These are phyloP conservation scores for Bonia amplexicaulis DNA, from an alignment of 176 grass and related monocot species.

Conservation along the genomic window DNA sequence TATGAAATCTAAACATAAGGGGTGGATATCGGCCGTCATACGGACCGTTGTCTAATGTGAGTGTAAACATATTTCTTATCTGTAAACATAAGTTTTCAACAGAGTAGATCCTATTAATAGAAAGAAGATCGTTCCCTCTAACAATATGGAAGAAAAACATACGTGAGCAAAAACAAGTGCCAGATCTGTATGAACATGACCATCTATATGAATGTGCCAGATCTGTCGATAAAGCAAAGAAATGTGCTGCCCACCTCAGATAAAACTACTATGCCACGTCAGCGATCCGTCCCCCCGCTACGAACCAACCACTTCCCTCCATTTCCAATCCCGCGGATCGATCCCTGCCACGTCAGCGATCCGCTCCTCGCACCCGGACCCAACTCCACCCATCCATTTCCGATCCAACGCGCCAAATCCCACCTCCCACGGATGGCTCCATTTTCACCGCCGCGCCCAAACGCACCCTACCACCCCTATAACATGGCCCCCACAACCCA, in stretches of 20 bases:
- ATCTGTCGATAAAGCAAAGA: too few species aligned
- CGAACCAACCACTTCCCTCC: background rate
- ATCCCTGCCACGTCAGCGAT: background rate
- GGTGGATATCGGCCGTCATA: too few species aligned
- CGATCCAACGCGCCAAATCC: background rate
- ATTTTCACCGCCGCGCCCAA: background rate
- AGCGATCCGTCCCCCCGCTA: background rate
- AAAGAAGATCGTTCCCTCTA: too few species aligned
- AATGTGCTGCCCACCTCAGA: too few species aligned
- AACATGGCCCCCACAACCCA: background rate
- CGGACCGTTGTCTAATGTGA: too few species aligned
- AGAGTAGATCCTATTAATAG: rapidly evolving
- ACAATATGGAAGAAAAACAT: too few species aligned
- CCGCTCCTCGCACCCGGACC: background rate
- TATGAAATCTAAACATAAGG: too few species aligned
- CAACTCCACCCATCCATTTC: background rate
- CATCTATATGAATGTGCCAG: too few species aligned
- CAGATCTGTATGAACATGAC: too few species aligned
- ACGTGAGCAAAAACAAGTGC: too few species aligned
- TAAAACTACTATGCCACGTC: background rate
- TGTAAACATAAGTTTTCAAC: too few species aligned
- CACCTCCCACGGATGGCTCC: slow-evolving; percentile 3
- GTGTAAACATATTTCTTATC: too few species aligned
- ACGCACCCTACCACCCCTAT: background rate
- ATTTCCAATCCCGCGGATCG: background rate